Base-by-base conservation (phyloP, 2,329 filamentous ascomycete genomes). In the Fusarium haematococcum region DNA sequence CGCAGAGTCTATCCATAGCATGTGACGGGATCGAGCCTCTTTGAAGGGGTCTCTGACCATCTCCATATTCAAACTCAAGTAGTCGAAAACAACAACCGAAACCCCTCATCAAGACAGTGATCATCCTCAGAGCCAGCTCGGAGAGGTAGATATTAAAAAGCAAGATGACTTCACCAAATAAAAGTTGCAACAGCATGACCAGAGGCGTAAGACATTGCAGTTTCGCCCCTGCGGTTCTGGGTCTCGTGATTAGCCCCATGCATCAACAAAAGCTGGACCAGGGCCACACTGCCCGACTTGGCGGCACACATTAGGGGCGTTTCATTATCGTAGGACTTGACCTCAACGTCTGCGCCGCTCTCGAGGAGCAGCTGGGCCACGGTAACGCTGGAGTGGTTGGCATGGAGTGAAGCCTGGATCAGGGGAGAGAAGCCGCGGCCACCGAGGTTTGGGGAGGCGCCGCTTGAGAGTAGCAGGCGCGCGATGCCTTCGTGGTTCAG, bases 321-420 rank as follows among this genome's bases (percentile, higher is more conserved):
- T 6, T 30, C 16, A 16, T 7, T 0, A 2, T 3, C 1, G 5
- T 18, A 4, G 0, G 2, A 2, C 45, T 6, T 10, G 16, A 30
- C 16, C 3, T 11, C 23, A 6, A 8, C 9, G 8, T 50, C 5
- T 18, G 45, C 23, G 0, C 45, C 45, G 16, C 25, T 27, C 9
- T 30, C 45, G 25, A 50, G 45, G 45, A 50, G 45, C 45, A 27
- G 27, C 45, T 18, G 45, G 2, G 16, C 16, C 9, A 50, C 10
- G 25, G 16, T 23, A 4, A 50, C 25, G 16, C 9, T 18, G 16
- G 11, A 9, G 5, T 27, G 9, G 5, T 23, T 27, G 23, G 23
- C 14, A 6, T 18, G 6, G 45, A 11, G 4, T 5, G 23, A 27
- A 48, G 23, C 43, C 2, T 27, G 45, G 45, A 50, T 0, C 8